Conservation (phyloP, 140 eudicot genomes). For the Stevia rebaudiana region DNA sequence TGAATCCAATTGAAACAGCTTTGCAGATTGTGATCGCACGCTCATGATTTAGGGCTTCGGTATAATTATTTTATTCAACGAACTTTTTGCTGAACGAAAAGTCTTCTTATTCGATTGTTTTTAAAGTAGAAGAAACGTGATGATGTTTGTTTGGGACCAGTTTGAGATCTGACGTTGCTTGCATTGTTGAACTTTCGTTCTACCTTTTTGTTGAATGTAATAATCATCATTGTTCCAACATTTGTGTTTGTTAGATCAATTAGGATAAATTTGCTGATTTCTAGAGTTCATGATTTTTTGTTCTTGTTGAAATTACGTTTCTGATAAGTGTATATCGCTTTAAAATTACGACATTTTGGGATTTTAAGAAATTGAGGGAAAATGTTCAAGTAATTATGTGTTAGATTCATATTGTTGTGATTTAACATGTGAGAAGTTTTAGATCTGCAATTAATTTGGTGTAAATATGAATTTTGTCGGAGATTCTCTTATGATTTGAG, state of each 20-base stretch:
- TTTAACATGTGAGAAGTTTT: background rate
- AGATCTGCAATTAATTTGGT: conserved; percentile 14
- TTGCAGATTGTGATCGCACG: conserved; percentile 36
- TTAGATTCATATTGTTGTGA: background rate
- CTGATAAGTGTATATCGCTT: background rate
- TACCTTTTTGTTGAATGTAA: background rate
- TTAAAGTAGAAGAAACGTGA: conserved; percentile 15
- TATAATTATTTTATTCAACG: conserved; percentile 5
- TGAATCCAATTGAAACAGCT: conserved; percentile 19
- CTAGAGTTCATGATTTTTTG: background rate
- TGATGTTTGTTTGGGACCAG: conserved; percentile 12
- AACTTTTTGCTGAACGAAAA: background rate
- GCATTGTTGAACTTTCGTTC: conserved; percentile 24
- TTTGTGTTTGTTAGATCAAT: background rate
- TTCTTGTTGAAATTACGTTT: background rate
- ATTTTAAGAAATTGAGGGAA: background rate
- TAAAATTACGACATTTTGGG: conserved; percentile 2
- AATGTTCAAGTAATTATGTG: background rate
- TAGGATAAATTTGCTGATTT: background rate
- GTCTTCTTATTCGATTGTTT: conserved; percentile 11
- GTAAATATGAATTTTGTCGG: background rate
- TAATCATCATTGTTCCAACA: background rate
- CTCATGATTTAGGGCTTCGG: conserved; percentile 26
- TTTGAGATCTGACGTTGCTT: conserved; percentile 37
- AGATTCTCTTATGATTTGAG: background rate